These are phyloP conservation scores for Myriosclerotinia duriaeana DNA, from an alignment of 2,329 filamentous ascomycete species.

Conservation along the genomic window DNA sequence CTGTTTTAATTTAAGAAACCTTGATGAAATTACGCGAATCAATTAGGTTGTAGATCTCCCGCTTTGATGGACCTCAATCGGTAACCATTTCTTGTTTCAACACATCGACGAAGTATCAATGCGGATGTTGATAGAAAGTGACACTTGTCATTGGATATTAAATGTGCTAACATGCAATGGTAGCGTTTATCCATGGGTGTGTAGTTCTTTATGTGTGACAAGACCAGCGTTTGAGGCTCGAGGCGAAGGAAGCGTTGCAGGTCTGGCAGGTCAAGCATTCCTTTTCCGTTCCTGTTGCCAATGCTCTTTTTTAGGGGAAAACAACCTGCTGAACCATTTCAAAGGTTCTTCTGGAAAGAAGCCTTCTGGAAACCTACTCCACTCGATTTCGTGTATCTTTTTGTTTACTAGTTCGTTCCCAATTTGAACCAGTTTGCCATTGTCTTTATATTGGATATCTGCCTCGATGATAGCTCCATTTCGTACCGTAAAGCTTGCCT, in stretches of 20 bases:
- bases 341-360: neutral
- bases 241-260: neutral
- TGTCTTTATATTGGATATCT: conserved; percentile 16
- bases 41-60: conserved; percentile 15
- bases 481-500: conserved; percentile 30
- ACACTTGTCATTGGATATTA: conserved; percentile 14
- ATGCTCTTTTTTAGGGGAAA: neutral
- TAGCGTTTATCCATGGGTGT: neutral
- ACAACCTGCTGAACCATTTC: conserved; percentile 16
- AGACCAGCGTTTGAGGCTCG: neutral
- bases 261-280: neutral
- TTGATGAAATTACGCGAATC: conserved; percentile 14
- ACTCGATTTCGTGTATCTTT: conserved; percentile 51
- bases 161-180: conserved; percentile 1
- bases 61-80: conserved; percentile 14
- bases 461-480: conserved; percentile 33
- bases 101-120: neutral
- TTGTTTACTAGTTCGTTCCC: conserved; percentile 10
- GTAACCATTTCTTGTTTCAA: conserved; percentile 19
- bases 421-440: neutral
- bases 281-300: neutral
- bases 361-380: conserved; percentile 30
- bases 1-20: neutral
- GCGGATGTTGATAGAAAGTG: neutral
- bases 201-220: neutral